Percentiles rank a stretch among this genome's conserved stretches.
These are phyloP conservation scores for Suhomyces pyralidae DNA, from an alignment of 805 yeast species.

Conservation along the genomic window DNA sequence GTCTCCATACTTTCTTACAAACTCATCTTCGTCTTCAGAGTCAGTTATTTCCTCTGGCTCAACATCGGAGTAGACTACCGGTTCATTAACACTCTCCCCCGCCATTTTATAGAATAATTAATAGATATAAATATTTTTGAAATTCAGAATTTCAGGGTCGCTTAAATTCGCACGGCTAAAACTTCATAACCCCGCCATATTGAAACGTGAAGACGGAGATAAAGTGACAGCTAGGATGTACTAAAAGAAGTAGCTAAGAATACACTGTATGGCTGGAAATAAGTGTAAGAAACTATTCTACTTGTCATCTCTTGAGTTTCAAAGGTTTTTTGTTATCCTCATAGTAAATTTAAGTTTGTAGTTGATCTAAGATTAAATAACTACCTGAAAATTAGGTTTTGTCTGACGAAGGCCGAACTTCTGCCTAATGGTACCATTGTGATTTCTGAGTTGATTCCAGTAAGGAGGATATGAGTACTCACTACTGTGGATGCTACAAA, in stretches of 20 bases:
- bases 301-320: too few relatives aligned
- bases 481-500: too few relatives aligned
- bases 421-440: too few relatives aligned
- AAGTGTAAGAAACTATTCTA: too few relatives aligned
- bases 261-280: too few relatives aligned
- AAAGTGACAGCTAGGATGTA: neutral
- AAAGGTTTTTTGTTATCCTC: too few relatives aligned
- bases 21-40: conserved; percentile 38
- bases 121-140: neutral
- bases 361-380: too few relatives aligned
- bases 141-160: neutral
- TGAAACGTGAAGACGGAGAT: neutral
- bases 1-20: conserved; percentile 48
- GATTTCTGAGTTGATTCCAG: too few relatives aligned
- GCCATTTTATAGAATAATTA: neutral
- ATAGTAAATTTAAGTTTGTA: too few relatives aligned
- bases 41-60: conserved; percentile 16
- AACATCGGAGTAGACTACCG: neutral
- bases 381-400: too few relatives aligned
- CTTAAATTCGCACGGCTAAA: neutral
- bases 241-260: neutral
- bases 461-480: too few relatives aligned
- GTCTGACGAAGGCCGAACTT: too few relatives aligned
- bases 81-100: neutral
- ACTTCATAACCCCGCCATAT: neutral